These are phyloP conservation scores for Flaveria brownii DNA, from an alignment of 129 eudicot genomes.

Conservation along the genomic window DNA sequence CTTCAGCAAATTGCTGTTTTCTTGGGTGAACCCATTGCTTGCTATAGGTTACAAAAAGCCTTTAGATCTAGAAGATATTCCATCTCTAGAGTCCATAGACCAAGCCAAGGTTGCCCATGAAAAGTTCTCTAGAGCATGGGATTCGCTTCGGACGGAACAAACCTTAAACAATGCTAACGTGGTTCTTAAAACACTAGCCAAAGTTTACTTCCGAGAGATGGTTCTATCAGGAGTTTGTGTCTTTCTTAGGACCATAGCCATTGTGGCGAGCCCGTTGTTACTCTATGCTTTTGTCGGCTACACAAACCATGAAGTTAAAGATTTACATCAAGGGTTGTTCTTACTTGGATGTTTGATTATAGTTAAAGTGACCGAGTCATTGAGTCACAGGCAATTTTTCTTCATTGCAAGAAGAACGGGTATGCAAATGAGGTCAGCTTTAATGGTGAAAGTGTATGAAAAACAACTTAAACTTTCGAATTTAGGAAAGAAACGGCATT, in stretches of 20 bases:
- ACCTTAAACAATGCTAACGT: constrained; percentile 26
- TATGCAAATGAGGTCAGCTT: constrained; percentile 74
- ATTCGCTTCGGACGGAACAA: constrained; percentile 33
- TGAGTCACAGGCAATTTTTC: constrained; percentile 62
- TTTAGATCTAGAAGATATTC: constrained; percentile 52
- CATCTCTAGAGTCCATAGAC: constrained; percentile 47
- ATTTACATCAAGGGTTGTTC: constrained; percentile 38
- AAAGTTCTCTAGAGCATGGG: constrained; percentile 47
- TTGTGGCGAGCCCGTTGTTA: constrained; percentile 46
- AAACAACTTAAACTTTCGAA: constrained; percentile 71
- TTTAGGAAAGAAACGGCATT: constrained; percentile 58
- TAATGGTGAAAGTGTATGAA: constrained; percentile 68
- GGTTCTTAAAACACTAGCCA: constrained; percentile 40
- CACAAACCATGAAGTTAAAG: constrained; percentile 31
- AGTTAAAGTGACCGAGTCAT: constrained; percentile 64
- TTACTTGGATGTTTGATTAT: constrained; percentile 57
- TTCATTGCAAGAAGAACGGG: constrained; percentile 63
- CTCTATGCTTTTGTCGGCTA: constrained; percentile 57
- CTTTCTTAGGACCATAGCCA: constrained; percentile 41
- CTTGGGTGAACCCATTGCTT: constrained; percentile 63
- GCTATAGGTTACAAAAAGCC: constrained; percentile 44
- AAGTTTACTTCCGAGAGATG: constrained; percentile 48
- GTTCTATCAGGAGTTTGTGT: constrained; percentile 39
- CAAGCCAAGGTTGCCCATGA: constrained; percentile 44
- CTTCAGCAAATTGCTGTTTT: constrained; percentile 47